Percentiles rank a stretch among this genome's conserved stretches.
Conservation (phyloP, 257 asterid species). For the Nicotiana tomentosiformis region DNA sequence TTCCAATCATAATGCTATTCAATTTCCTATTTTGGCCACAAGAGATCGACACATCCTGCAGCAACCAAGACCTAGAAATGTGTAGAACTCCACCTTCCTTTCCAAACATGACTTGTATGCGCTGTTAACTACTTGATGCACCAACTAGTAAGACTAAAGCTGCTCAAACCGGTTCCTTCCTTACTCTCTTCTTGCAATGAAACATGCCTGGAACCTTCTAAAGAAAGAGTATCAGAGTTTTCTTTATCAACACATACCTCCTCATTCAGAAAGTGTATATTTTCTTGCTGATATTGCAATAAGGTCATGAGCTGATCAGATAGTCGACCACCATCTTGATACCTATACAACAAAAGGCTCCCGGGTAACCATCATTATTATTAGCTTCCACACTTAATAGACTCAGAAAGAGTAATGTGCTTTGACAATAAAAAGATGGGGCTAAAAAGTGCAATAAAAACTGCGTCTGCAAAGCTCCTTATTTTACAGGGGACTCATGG, state of each 20-base stretch:
- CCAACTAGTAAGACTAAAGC: neutral
- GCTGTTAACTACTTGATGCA: neutral
- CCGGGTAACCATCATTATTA: neutral
- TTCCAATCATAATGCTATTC: neutral
- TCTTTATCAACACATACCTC: constrained; percentile 49
- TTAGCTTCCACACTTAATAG: neutral
- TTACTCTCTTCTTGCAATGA: neutral
- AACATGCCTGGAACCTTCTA: neutral
- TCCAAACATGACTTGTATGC: neutral
- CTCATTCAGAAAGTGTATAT: constrained; percentile 92
- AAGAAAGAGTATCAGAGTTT: neutral
- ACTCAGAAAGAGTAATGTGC: neutral
- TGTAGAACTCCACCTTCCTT: neutral
- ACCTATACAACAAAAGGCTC: constrained; percentile 33
- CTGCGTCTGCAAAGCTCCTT: neutral
- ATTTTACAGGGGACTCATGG: neutral
- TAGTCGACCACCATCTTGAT: constrained; percentile 83
- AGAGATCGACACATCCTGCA: neutral
- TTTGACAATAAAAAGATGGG: neutral
- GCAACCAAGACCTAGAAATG: neutral
- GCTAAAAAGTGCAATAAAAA: neutral
- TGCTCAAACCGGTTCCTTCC: neutral
- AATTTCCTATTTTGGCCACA: neutral
- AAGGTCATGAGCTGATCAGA: constrained; percentile 98
- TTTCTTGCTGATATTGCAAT: constrained; percentile 93